phyloP scores from a whole-genome alignment of 2,329 filamentous ascomycete species.

The Alternaria rosae region DNA sequence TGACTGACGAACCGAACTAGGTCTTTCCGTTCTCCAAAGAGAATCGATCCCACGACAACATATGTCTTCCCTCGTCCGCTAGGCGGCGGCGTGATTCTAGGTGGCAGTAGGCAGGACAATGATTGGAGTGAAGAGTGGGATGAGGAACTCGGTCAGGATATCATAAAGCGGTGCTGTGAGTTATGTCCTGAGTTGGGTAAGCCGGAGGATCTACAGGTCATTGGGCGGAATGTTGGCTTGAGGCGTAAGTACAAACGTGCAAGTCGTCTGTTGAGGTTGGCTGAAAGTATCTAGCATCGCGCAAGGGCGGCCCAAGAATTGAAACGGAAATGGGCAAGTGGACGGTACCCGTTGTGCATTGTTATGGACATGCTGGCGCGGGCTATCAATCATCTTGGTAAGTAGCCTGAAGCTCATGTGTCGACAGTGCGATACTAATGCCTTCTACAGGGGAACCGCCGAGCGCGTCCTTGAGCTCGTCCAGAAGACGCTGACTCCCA shows the following conservation, averaged over 20 bases:
- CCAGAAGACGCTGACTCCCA: constrained; percentile 31
- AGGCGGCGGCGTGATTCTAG: constrained; percentile 83
- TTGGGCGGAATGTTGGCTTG: constrained; percentile 83
- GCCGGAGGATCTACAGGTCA: constrained; percentile 74
- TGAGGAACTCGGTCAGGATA: constrained; percentile 77
- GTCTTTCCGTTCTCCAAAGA: constrained; percentile 52
- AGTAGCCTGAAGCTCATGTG: neutral
- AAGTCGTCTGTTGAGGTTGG: neutral
- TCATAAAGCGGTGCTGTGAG: constrained; percentile 78
- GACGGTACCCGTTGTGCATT: constrained; percentile 68
- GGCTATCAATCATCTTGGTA: constrained; percentile 67
- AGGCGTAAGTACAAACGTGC: constrained; percentile 58
- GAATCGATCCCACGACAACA: constrained; percentile 53
- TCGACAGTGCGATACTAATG: constrained; percentile 2
- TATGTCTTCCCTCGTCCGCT: constrained; percentile 56
- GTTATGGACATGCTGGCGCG: constrained; percentile 81
- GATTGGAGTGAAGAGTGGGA: constrained; percentile 84
- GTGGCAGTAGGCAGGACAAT: constrained; percentile 80
- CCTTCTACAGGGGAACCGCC: constrained; percentile 49
- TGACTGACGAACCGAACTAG: constrained; percentile 6
- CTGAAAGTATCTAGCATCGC: constrained; percentile 56
- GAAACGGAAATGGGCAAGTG: constrained; percentile 71
- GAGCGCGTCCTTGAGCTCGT: constrained; percentile 52
- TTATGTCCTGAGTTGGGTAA: constrained; percentile 71
- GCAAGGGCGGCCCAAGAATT: constrained; percentile 76